Evolutionary conservation across 441 rosid species (phyloP).

Genomic region (Gossypium gossypioides): DNA sequence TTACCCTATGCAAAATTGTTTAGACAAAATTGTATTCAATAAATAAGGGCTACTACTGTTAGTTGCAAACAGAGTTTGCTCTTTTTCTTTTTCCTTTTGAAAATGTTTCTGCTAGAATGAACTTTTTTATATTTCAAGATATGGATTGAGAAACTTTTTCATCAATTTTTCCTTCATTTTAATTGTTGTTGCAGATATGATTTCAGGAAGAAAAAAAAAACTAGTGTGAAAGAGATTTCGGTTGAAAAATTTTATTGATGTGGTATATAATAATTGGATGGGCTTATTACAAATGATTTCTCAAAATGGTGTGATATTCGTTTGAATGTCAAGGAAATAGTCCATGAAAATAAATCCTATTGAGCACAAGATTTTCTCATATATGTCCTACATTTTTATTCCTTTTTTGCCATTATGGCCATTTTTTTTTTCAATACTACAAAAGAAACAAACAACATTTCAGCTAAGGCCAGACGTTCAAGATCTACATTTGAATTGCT

Average conservation of each 20-base stretch:
- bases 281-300: background rate
- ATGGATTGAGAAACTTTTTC: background rate
- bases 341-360: background rate
- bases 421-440: background rate
- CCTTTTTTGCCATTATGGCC: background rate
- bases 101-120: no score
- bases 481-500: background rate
- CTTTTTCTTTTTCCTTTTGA: no score
- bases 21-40: no score
- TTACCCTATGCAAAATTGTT: no score
- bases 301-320: background rate
- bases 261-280: background rate
- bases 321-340: background rate
- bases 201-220: background rate
- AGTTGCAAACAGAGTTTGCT: no score
- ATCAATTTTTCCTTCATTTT: background rate
- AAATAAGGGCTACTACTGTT: no score
- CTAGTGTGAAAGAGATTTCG: background rate
- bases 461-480: background rate
- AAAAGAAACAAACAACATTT: background rate
- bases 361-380: background rate
- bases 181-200: background rate
- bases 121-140: no score
- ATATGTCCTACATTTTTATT: background rate
- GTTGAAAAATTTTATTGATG: background rate